Evolutionary conservation across 306 rosid genomes (phyloP), one percentile per base, ranked within the genome.

Genomic region (Prosopis cineraria): DNA sequence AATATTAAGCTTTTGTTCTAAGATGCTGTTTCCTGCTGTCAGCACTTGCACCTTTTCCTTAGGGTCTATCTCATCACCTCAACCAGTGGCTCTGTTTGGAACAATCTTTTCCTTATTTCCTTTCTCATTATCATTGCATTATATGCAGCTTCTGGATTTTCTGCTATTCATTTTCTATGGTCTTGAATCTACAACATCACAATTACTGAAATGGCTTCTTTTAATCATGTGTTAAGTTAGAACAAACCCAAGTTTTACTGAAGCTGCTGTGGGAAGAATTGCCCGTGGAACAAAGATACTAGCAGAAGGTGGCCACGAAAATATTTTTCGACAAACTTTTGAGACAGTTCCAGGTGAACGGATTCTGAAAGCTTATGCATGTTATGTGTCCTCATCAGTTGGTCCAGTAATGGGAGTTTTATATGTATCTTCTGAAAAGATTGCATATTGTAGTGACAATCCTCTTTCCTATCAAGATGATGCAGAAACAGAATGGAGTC

Each of bases 201-300:
- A 72, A 72, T 63, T 60, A 50, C 69, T 87, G 55, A 79, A 78
- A 70, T 78, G 19, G 78, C 3, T 16, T 74, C 22, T 60, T 74
- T 36, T 47, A 43, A 41, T 75, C 10, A 17, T 68, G 48, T 68
- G 66, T 71, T 80, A 65, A 92, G 98, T 95, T 88, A 92, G 84
- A 85, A 95, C 99, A 48, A 84, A 93, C 77, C 99, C 99, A 10
- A 95, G 99, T 79, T 83, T 95, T 77, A 16, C 96, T 66, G 99
- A 95, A 72, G 99, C 98, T 81, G 96, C 97, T 2, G 45, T 93
- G 89, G 99, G 98, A 83, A 93, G 99, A 86, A 95, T 95, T 75
- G 98, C 99, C 16, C 98, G 93, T 66, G 97, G 97, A 83, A 93
- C 98, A 24, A 95, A 95, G 87, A 91, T 95, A 67, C 79, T 95